A percentile compares a stretch with the other conserved stretches of the same genome.
Conservation (phyloP, 1,284 basidiomycete genomes). For the Rhizopogon hawkerae region DNA sequence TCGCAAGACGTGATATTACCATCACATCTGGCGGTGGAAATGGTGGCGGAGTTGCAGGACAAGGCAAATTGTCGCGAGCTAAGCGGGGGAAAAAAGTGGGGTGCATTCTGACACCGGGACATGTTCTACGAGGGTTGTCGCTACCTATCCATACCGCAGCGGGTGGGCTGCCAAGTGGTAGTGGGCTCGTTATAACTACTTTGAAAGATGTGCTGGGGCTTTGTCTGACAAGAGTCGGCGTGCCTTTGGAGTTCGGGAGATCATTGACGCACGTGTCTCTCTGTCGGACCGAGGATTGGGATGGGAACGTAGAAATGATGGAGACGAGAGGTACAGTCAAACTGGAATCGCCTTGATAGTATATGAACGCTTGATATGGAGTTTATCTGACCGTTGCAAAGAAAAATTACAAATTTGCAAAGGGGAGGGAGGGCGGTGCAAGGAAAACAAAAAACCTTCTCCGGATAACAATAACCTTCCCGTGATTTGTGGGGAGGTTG, state of each 20-base stretch:
- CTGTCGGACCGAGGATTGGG: background rate
- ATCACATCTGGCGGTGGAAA: conserved; percentile 6
- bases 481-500: no score
- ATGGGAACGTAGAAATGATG: background rate
- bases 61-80: conserved; percentile 9
- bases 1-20: conserved; percentile 23
- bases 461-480: no score
- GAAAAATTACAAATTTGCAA: no score
- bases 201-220: conserved; percentile 17
- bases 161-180: background rate
- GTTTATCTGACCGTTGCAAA: no score
- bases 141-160: conserved; percentile 10
- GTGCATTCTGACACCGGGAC: conserved; percentile 30
- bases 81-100: conserved; percentile 23
- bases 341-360: background rate
- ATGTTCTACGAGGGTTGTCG: conserved; percentile 29
- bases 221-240: conserved; percentile 24
- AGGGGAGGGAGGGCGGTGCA: no score
- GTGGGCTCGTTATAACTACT: conserved; percentile 10
- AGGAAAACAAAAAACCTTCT: no score
- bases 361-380: background rate
- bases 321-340: background rate
- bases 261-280: background rate
- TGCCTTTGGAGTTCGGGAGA: conserved; percentile 16
- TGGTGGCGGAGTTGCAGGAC: background rate